Conservation (phyloP, 2,329 filamentous ascomycete species). For the Colletotrichum cereale region DNA sequence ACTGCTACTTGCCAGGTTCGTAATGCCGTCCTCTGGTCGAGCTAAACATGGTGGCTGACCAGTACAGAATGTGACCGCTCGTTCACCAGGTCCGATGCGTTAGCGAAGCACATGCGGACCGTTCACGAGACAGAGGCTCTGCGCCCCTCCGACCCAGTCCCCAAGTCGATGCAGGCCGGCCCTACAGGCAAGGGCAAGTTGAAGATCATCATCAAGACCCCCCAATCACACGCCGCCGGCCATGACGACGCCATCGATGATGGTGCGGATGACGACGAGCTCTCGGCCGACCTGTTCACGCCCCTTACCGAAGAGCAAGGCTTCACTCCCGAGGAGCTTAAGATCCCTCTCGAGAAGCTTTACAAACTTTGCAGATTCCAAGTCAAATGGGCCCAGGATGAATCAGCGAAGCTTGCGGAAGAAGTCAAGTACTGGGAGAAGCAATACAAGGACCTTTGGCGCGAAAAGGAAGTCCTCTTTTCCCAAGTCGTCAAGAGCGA, state of each 20-base stretch:
- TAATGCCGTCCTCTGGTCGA: not conserved
- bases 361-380: constrained; percentile 78
- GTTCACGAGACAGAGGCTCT: constrained; percentile 97
- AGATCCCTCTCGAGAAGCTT: constrained; percentile 69
- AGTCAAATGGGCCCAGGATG: constrained; percentile 78
- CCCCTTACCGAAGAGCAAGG: constrained; percentile 67
- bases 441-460: constrained; percentile 78
- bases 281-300: constrained; percentile 70
- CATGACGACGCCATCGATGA: constrained; percentile 68
- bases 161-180: constrained; percentile 73
- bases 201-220: constrained; percentile 74
- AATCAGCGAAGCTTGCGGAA: constrained; percentile 71
- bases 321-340: constrained; percentile 75
- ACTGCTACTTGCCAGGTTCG: constrained; percentile 92
- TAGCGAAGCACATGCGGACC: constrained; percentile 98
- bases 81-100: constrained; percentile 94
- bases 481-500: constrained; percentile 78
- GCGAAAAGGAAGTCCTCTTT: constrained; percentile 83
- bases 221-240: constrained; percentile 68
- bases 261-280: constrained; percentile 65
- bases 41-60: constrained; percentile 41
- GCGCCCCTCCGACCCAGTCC: constrained; percentile 81
- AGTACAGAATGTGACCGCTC: constrained; percentile 91
- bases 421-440: constrained; percentile 78
- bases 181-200: constrained; percentile 64